A percentile compares a stretch with the other conserved stretches of the same genome.
Conservation (phyloP, 2,329 filamentous ascomycete species). For the Massarina eburnea region DNA sequence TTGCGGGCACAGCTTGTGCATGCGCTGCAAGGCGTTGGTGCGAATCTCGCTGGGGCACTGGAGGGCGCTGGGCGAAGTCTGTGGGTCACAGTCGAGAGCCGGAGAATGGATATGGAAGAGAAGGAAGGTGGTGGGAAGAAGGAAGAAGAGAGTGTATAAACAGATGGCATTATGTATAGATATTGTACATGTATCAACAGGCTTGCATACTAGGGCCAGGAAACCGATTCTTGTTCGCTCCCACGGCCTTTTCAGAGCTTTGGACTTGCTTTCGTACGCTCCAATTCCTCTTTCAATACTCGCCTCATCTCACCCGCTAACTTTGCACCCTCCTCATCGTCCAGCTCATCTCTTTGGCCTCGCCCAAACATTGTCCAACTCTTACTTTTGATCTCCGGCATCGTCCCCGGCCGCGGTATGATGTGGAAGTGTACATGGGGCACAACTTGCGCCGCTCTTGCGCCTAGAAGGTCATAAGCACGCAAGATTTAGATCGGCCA, state of each 20-base stretch:
- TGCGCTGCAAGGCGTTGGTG: slow-evolving; percentile 78
- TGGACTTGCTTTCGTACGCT: slow-evolving; percentile 17
- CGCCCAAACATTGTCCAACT: slow-evolving; percentile 84
- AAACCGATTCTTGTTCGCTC: neutral
- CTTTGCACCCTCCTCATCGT: slow-evolving; percentile 69
- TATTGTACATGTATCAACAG: slow-evolving; percentile 17
- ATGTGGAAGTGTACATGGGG: slow-evolving; percentile 94
- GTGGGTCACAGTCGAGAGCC: slow-evolving; percentile 84
- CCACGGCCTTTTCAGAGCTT: slow-evolving; percentile 4
- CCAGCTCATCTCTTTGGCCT: slow-evolving; percentile 71
- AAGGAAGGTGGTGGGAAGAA: slow-evolving; percentile 50
- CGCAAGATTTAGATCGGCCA: slow-evolving; percentile 3
- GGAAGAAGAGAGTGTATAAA: slow-evolving; percentile 17
- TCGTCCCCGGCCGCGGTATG: slow-evolving; percentile 71
- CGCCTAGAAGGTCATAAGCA: slow-evolving; percentile 51
- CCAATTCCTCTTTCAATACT: slow-evolving; percentile 43
- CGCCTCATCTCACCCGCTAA: slow-evolving; percentile 57
- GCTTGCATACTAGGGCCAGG: neutral
- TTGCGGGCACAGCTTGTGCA: slow-evolving; percentile 78
- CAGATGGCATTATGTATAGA: slow-evolving; percentile 15
- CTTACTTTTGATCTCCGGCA: slow-evolving; percentile 56
- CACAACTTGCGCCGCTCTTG: slow-evolving; percentile 86
- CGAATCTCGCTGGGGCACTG: slow-evolving; percentile 74
- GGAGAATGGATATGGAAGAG: slow-evolving; percentile 79
- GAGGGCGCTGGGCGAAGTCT: slow-evolving; percentile 79